Base-by-base conservation (phyloP, 345 rosid species). In the Nephelium lappaceum region DNA sequence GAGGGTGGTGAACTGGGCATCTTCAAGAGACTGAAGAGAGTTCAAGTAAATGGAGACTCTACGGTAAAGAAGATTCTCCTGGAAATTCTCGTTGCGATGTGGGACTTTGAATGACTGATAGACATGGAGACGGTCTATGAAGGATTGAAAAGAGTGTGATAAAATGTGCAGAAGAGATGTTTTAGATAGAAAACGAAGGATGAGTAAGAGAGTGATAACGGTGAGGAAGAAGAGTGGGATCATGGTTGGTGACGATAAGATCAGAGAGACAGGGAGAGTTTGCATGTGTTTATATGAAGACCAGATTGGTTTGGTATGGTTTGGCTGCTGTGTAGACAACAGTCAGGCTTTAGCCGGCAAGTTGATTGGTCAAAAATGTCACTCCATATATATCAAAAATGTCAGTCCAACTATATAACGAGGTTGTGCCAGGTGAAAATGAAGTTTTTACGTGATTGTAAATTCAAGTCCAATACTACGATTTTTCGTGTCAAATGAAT, bases 1-100 rank as follows among this genome's bases (percentile, higher is more conserved):
- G 61, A 92, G 88, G 74, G 86, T 87, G 78, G 91, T 83, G 88
- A 79, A 84, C 62, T 92, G 82, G 47, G 93, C 84, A 72, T 90
- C 89, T 71, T 88, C 92, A 8, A 87, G 79, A 7, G 92, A 86
- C 7, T 88, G 51, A 5, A 90, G 78, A 57, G 92, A 89, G 75
- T 81, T 79, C 31, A 92, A 85, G 82, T 92, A 92, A 66, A 81
- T 70, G 8, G 87, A 81, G 58, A 89, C 87, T 68, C 85, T 85
- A 31, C 76, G 75, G 53, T 88, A 84, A 8, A 92, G 90, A 23
- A 81, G 83, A 70, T 92, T 92, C 31, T 86, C 90, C 61, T 92
- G 92, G 65, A 80, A 79, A 73, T 66, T 77, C 38, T 83, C 88
- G 73, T 83, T 84, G 80, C 75, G 80, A 67, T 84, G 88, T 8